A percentile compares a stretch with the other conserved stretches of the same genome.
These are phyloP conservation scores for Sporothrix brasiliensis DNA, from an alignment of 2,329 filamentous ascomycete species.

Conservation along the genomic window DNA sequence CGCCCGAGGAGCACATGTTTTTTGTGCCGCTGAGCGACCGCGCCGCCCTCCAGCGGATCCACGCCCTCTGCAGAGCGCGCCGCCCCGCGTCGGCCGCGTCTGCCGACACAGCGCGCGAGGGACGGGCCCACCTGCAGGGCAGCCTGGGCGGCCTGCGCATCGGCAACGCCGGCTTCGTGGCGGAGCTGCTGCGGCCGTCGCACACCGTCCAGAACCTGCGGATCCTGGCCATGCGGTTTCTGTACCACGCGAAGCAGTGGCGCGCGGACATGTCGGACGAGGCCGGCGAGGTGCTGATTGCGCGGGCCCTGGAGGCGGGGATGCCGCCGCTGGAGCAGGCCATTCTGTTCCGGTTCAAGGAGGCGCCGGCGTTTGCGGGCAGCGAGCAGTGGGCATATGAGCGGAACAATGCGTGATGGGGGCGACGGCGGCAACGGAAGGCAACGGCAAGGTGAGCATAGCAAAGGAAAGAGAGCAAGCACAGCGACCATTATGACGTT, in stretches of 20 bases:
- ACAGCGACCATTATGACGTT: background rate
- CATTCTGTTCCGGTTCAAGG: slow-evolving; percentile 29
- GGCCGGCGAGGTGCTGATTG: background rate
- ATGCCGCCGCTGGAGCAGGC: slow-evolving; percentile 31
- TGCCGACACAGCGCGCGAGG: background rate
- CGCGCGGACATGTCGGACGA: background rate
- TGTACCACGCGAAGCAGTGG: background rate
- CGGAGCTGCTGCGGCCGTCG: slow-evolving; percentile 19
- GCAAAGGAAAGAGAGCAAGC: too few species aligned
- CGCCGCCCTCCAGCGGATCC: slow-evolving; percentile 21
- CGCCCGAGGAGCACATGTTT: slow-evolving; percentile 27
- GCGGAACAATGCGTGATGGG: too few species aligned
- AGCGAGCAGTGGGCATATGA: background rate
- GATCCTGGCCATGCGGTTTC: slow-evolving; percentile 24
- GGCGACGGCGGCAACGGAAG: too few species aligned
- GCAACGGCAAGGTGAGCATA: too few species aligned
- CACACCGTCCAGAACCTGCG: slow-evolving; percentile 18
- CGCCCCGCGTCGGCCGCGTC: too few species aligned
- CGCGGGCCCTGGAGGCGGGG: background rate
- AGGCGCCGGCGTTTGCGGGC: background rate
- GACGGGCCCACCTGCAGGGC: background rate
- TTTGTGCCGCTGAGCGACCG: slow-evolving; percentile 29
- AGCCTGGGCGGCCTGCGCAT: slow-evolving; percentile 23
- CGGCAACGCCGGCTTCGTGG: slow-evolving; percentile 30
- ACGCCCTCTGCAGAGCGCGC: background rate